Base-by-base conservation (phyloP, 2,329 filamentous ascomycete genomes). In the Neoscytalidium dimidiatum region DNA sequence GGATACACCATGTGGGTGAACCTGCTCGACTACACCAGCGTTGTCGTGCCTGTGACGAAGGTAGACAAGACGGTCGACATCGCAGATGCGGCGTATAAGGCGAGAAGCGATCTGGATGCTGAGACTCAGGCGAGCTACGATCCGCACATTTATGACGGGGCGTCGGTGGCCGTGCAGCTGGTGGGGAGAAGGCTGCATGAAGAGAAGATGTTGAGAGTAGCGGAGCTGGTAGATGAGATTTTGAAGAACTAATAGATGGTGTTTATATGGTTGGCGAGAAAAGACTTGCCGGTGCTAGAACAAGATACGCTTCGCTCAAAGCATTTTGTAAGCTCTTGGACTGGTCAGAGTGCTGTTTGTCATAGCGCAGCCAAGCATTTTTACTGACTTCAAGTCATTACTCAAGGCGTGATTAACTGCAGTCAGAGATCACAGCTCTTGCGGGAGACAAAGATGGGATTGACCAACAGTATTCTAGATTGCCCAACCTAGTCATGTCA, bases 21-120 rank as follows among this genome's bases (percentile, higher is more conserved):
- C 68, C 53, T 85, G 19, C 68, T 88, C 19, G 85, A 88, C 69
- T 88, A 88, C 65, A 84, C 82, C 1, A 77, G 77, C 33, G 81
- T 82, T 0, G 79, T 84, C 1, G 77, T 89, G 19, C 86, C 86
- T 0, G 83, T 88, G 1, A 87, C 85, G 0, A 80, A 73, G 48
- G 84, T 81, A 0, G 81, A 88, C 64, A 83, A 84, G 69, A 71
- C 61, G 0, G 58, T 86, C 4, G 86, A 88, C 70, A 69, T 74
- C 14, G 71, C 77, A 26, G 74, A 81, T 41, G 35, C 68, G 3
- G 71, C 14, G 8, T 67, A 65, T 38, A 23, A 31, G n/a, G 38
- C 67, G 0, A 33, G 46, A 41, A 66, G 65, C 52, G 67, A 62
- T 1, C 11, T 49, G 17, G 68, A 69, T 31, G 44, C 19, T 38